phyloP scores from a whole-genome alignment of 495 filamentous ascomycete species.

The Hypoxylon trugodes region DNA sequence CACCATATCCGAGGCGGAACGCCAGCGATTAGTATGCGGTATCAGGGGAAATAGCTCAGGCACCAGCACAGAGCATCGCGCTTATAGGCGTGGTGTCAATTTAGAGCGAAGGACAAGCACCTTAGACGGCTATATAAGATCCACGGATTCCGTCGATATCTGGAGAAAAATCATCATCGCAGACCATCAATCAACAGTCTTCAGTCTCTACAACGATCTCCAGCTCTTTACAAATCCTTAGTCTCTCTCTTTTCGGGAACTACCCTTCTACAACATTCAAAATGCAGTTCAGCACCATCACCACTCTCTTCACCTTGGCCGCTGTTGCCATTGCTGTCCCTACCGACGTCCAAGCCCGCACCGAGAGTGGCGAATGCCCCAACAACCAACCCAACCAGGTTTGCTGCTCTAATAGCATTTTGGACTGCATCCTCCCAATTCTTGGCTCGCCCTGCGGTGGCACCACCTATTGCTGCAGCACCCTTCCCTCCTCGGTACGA shows the following conservation, averaged over 20 bases:
- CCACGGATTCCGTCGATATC: slow-evolving; percentile 4
- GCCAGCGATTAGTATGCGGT: slow-evolving; percentile 18
- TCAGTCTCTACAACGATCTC: slow-evolving; percentile 20
- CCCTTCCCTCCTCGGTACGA: slow-evolving; percentile 1
- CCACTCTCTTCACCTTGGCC: slow-evolving; percentile 35
- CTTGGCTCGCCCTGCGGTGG: slow-evolving; percentile 12
- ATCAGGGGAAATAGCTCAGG: background rate
- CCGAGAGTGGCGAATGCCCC: slow-evolving; percentile 11
- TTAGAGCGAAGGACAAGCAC: background rate
- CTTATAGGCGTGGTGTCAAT: background rate
- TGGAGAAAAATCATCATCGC: slow-evolving; percentile 20
- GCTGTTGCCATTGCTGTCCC: slow-evolving; percentile 36
- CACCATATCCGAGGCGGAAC: slow-evolving; percentile 18
- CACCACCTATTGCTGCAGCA: slow-evolving; percentile 32
- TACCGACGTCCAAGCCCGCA: slow-evolving; percentile 25
- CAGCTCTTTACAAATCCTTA: slow-evolving; percentile 17
- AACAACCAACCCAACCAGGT: slow-evolving; percentile 29
- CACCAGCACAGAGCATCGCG: background rate
- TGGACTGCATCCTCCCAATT: slow-evolving; percentile 25
- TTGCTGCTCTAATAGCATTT: slow-evolving; percentile 24
- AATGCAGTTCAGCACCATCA: slow-evolving; percentile 38
- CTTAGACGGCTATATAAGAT: slow-evolving; percentile 21
- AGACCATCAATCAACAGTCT: slow-evolving; percentile 26
- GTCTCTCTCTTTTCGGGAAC: slow-evolving; percentile 7
- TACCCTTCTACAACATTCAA: slow-evolving; percentile 18